Conservation (phyloP, 2,329 filamentous ascomycete genomes). For the Colletotrichum melonis region DNA sequence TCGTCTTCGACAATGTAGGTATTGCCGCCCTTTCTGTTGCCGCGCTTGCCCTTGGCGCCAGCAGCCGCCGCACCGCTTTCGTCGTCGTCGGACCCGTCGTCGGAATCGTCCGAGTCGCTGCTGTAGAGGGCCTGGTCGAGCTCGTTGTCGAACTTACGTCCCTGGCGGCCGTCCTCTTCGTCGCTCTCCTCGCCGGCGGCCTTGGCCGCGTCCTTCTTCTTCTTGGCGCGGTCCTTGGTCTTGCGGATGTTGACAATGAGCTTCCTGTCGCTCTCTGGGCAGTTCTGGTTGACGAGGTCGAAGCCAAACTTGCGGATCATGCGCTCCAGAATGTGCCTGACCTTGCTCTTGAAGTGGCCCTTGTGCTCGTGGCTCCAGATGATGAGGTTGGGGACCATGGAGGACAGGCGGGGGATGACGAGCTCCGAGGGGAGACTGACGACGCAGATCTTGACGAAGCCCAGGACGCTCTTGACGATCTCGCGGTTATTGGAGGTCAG, state of each 20-base stretch:
- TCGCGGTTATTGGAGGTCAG: constrained; percentile 96
- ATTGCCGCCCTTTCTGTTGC: constrained; percentile 70
- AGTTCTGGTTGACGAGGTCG: constrained; percentile 81
- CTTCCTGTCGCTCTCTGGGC: constrained; percentile 88
- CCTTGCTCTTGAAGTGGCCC: constrained; percentile 94
- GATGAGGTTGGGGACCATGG: constrained; percentile 89
- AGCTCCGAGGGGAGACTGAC: constrained; percentile 85
- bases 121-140: constrained; percentile 97
- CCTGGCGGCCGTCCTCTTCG: constrained; percentile 63
- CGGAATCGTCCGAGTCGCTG: constrained; percentile 72
- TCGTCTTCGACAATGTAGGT: constrained; percentile 95
- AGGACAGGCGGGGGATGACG: constrained; percentile 80
- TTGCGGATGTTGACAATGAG: constrained; percentile 95
- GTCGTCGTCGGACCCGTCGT: constrained; percentile 70
- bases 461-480: constrained; percentile 93
- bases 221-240: constrained; percentile 89
- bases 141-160: constrained; percentile 83
- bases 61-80: constrained; percentile 43
- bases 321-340: constrained; percentile 97
- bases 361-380: constrained; percentile 99
- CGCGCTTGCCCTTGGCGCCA: constrained; percentile 56
- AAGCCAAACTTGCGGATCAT: constrained; percentile 93
- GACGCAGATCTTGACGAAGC: constrained; percentile 96
- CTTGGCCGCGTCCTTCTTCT: constrained; percentile 80
- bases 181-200: constrained; percentile 68